Conservation (phyloP, 2,329 filamentous ascomycete genomes). For the Pestalotiopsis sp. region DNA sequence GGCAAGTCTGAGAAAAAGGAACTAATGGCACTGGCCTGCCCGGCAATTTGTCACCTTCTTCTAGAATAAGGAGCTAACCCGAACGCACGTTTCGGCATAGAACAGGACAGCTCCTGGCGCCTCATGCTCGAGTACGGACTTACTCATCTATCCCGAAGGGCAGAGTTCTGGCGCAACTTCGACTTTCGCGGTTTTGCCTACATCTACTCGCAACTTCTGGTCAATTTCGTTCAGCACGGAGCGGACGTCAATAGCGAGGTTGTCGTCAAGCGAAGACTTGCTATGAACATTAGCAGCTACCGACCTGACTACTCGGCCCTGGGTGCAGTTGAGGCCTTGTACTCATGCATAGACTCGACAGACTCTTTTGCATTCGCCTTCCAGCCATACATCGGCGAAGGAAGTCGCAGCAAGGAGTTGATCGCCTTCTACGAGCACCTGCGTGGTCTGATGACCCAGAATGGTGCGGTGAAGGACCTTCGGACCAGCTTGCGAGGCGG, state of each 20-base stretch:
- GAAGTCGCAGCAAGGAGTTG: background rate
- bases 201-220: background rate
- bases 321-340: background rate
- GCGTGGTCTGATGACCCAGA: background rate
- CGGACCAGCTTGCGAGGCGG: background rate
- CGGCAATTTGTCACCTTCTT: background rate
- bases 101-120: background rate
- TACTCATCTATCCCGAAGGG: background rate
- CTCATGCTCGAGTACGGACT: background rate
- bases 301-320: background rate
- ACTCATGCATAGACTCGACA: background rate
- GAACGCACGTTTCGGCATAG: background rate
- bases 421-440: background rate
- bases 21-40: background rate
- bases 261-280: background rate
- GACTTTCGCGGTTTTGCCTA: background rate
- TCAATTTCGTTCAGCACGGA: background rate
- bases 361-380: background rate
- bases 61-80: background rate
- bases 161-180: background rate
- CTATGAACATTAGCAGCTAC: background rate
- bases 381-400: background rate
- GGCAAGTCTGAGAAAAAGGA: background rate
- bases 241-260: background rate
- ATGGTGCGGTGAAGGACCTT: background rate